Percentiles rank a stretch among this genome's conserved stretches.
phyloP scores from a whole-genome alignment of 441 rosid genomes.

The Kokia cookei region DNA sequence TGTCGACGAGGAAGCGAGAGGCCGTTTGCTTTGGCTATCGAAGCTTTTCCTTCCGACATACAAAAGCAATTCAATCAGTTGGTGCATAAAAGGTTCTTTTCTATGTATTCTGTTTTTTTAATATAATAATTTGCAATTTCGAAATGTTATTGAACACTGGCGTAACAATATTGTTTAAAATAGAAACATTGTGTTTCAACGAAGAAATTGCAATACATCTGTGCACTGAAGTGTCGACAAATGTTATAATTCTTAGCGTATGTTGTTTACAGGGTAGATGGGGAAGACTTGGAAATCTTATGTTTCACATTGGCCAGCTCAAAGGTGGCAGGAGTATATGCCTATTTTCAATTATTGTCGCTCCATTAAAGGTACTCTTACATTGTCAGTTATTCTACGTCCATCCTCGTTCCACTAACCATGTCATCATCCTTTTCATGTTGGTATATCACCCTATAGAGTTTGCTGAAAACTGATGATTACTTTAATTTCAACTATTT shows the following conservation, averaged over 20 bases:
- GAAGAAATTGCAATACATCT: background rate
- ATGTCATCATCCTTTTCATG: background rate
- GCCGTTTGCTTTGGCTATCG: slow-evolving; percentile 58
- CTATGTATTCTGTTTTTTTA: background rate
- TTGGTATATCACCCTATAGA: background rate
- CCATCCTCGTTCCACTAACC: background rate
- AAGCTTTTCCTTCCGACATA: slow-evolving; percentile 71
- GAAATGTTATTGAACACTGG: background rate
- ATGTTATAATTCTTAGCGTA: background rate
- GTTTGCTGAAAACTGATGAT: background rate
- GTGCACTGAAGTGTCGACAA: background rate
- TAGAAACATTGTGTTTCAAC: background rate
- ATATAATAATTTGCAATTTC: too few species aligned
- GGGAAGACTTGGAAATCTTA: slow-evolving; percentile 55
- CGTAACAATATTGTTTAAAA: background rate
- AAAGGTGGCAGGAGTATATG: slow-evolving; percentile 77
- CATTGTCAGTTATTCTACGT: background rate
- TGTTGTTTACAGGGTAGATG: slow-evolving; percentile 66
- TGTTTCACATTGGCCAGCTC: slow-evolving; percentile 61
- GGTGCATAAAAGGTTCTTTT: slow-evolving; percentile 50
- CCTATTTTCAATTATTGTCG: slow-evolving; percentile 79
- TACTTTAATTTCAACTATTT: background rate
- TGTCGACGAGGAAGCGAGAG: slow-evolving; percentile 50
- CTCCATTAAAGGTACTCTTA: slow-evolving; percentile 67
- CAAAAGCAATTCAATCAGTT: slow-evolving; percentile 64